Evolutionary conservation across 2,329 filamentous ascomycete species (phyloP).

Genomic region (Diaporthe destruens): DNA sequence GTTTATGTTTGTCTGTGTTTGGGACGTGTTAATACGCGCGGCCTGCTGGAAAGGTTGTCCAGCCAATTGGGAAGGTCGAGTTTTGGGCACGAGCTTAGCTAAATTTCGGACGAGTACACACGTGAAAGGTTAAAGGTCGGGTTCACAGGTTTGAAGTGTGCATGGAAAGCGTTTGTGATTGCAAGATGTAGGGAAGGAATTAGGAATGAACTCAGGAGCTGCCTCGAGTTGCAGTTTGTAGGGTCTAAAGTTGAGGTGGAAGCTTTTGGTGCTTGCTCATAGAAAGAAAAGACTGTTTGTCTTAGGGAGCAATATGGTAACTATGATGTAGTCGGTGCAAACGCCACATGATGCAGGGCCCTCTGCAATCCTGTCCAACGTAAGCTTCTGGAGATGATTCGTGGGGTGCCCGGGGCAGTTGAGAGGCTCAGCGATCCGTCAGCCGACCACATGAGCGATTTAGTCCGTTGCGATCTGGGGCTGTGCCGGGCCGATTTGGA

Average conservation of each 20-base stretch:
- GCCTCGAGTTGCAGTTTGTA: no score
- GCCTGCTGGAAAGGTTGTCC: no score
- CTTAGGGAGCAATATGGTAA: background rate
- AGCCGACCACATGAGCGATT: slow-evolving; percentile 1
- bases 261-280: no score
- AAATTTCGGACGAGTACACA: no score
- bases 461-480: background rate
- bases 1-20: background rate
- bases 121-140: no score
- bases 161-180: no score
- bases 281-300: no score
- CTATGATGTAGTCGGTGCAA: background rate
- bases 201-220: no score
- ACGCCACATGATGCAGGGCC: background rate
- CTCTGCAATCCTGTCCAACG: background rate
- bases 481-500: background rate
- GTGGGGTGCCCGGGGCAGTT: background rate
- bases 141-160: background rate
- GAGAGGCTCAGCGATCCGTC: background rate
- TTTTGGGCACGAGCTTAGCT: no score
- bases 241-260: no score
- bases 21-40: background rate
- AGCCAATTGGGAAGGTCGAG: no score
- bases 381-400: slow-evolving; percentile 1
- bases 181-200: no score